These are phyloP conservation scores for Exophiala mesophila DNA, from an alignment of 2,329 filamentous ascomycete genomes.

Conservation along the genomic window DNA sequence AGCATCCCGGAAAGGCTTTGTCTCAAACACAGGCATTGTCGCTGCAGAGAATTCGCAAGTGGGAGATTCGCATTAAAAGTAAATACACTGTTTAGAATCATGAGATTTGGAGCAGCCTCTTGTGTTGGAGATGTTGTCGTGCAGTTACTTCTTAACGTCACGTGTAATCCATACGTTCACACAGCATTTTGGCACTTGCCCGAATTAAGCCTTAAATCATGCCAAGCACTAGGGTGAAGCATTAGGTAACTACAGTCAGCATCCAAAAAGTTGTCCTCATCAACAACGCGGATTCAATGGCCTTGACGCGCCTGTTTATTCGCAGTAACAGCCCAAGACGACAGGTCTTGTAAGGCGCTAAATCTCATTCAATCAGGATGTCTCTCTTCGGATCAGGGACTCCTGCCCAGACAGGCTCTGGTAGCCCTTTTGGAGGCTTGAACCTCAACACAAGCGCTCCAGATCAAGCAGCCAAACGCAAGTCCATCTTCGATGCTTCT, in stretches of 20 bases:
- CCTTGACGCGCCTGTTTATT: no score
- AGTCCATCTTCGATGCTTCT: conserved; percentile 26
- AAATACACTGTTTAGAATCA: no score
- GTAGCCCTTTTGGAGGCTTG: conserved; percentile 17
- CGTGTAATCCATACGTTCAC: no score
- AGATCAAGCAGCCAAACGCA: conserved; percentile 24
- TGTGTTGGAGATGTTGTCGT: no score
- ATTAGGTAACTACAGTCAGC: not conserved
- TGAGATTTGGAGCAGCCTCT: no score
- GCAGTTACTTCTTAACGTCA: no score
- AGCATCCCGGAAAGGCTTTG: conserved; percentile 61
- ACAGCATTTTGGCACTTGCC: no score
- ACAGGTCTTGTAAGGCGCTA: no score
- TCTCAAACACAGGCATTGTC: conserved; percentile 59
- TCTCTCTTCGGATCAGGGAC: conserved; percentile 22
- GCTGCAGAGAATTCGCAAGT: not conserved
- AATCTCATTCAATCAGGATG: no score
- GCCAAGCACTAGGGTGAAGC: not conserved
- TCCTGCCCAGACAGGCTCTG: conserved; percentile 11
- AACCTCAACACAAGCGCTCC: conserved; percentile 21
- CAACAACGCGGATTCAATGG: conserved; percentile 7
- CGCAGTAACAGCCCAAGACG: no score
- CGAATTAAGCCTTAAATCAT: no score
- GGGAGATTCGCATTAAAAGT: no score
- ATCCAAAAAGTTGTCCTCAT: conserved; percentile 5